Base-by-base conservation (phyloP, 2,329 filamentous ascomycete species). In the Plectosphaerella plurivora region DNA sequence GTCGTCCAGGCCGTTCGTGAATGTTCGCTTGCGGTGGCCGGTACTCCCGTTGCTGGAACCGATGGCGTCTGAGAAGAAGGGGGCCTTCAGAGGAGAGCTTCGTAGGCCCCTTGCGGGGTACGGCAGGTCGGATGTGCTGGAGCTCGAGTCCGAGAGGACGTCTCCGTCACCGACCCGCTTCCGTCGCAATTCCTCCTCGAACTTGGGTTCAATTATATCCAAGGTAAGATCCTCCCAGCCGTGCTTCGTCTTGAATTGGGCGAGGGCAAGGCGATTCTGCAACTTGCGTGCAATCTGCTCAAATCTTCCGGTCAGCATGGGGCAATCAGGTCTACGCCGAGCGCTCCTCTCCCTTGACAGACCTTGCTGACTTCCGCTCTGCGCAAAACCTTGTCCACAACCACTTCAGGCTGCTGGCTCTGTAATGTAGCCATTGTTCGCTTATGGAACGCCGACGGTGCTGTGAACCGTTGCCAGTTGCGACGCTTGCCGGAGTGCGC, bases 241-340 rank as follows among this genome's bases (percentile, higher is more conserved):
- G 74, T 96, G 88, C 73, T 95, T 91, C 60, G 94, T 91, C 75
- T 97, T 97, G 81, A 97, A 94, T 71, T 95, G 94, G 67, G 94
- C 94, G 58, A 97, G 84, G 54, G 94, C 93, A 55, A 99, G 84
- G 58, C 93, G 90, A 75, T 96, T 91, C 74, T 97, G 91, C 51
- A 99, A 79, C 65, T 88, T 89, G 68, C 93, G 82, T 62, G 92
- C 94, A 76, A 99, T 96, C 94, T 97, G 67, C 51, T 14, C 20
- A 20, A 10, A 12, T 4, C 28, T 33, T 33, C 28, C 8, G 4
- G 7, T 33, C 28, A 33, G 28, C 28, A 12, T 22, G 28, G 28
- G 28, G 8, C 11, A 9, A 33, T 12, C 7, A 8, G 28, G 28
- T 22, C 3, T 22, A 22, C 28, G 28, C 8, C 8, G 28, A 12